Percentiles rank a stretch among this genome's conserved stretches.
Evolutionary conservation across 2,329 filamentous ascomycete species (phyloP).

Genomic region (Beauveria sp.): DNA sequence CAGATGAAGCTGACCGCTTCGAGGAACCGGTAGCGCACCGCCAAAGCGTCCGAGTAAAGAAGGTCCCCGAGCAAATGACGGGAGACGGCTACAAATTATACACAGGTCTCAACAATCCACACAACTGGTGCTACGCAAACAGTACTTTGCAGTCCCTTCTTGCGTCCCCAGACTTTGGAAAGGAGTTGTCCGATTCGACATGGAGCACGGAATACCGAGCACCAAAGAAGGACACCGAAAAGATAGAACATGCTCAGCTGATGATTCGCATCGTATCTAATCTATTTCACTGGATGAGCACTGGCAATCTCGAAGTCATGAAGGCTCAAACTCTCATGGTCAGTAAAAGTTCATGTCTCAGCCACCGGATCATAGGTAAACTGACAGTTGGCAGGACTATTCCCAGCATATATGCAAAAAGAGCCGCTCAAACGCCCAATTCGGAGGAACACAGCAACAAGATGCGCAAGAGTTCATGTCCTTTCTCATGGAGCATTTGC

Average conservation of each 20-base stretch:
- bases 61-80: slow-evolving; percentile 40
- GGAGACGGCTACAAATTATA: slow-evolving; percentile 20
- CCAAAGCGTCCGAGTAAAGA: slow-evolving; percentile 30
- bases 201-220: slow-evolving; percentile 60
- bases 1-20: slow-evolving; percentile 27
- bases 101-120: slow-evolving; percentile 71
- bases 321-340: slow-evolving; percentile 52
- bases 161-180: slow-evolving; percentile 60
- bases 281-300: slow-evolving; percentile 49
- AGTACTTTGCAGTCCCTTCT: slow-evolving; percentile 79
- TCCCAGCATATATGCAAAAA: slow-evolving; percentile 31
- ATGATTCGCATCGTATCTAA: slow-evolving; percentile 53
- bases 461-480: slow-evolving; percentile 86
- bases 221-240: slow-evolving; percentile 54
- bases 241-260: slow-evolving; percentile 46
- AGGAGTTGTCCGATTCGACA: slow-evolving; percentile 51
- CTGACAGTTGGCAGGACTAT: slow-evolving; percentile 43
- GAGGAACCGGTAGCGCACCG: slow-evolving; percentile 34
- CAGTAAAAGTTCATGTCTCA: slow-evolving; percentile 19
- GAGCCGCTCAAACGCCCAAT: slow-evolving; percentile 32
- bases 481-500: slow-evolving; percentile 72
- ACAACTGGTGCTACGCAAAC: slow-evolving; percentile 86
- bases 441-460: slow-evolving; percentile 72
- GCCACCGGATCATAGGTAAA: slow-evolving; percentile 13
- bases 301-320: slow-evolving; percentile 42